Evolutionary conservation across 2,329 filamentous ascomycete genomes (phyloP), one percentile per base, ranked within the genome.

Genomic region (Chaetomiaceae sp.): DNA sequence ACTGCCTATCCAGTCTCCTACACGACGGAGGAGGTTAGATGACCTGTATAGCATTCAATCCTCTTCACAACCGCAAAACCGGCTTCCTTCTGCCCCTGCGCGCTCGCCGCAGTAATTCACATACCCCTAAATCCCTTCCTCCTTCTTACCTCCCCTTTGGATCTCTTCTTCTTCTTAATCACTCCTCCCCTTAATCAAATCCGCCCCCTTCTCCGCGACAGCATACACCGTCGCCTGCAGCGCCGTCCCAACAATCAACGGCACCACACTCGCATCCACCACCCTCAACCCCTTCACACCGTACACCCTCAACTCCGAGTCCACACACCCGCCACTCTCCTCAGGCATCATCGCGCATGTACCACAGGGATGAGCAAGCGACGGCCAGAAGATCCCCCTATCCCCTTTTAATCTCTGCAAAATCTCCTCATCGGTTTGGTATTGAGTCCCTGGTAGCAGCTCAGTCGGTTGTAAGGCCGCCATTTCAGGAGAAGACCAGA

Each of bases 141-240:
- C n/a, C 20, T 20, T 17, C 19, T 38, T 19, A 20, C 36, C 36
- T 12, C 38, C 20, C 38, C 25, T 9, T 27, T 6, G 5, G 6
- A 27, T 27, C 25, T 27, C 5, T n/a, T n/a, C n/a, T n/a, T 27
- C 20, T 20, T 19, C 36, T 20, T 11, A 38, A 9, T 17, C 20
- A 19, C 6, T 12, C 34, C 34, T 15, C 22, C 27, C 54, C 50
- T 34, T 56, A 14, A 61, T 60, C 40, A 60, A 42, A 51, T 61
- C 59, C 17, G 54, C 58, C 31, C 51, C 60, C 51, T 55, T 60
- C 44, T 62, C 58, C 5, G 54, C 60, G 4, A 62, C 55, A 7
- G 59, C 60, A 54, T 61, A 61, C 19, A 61, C 57, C 0, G 57
- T 59, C 17, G 55, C 56, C 46, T 62, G 60, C 49, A 62, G 20